These are phyloP conservation scores for Lodderomyces margitis DNA, from an alignment of 1,139 yeast species.

Conservation along the genomic window DNA sequence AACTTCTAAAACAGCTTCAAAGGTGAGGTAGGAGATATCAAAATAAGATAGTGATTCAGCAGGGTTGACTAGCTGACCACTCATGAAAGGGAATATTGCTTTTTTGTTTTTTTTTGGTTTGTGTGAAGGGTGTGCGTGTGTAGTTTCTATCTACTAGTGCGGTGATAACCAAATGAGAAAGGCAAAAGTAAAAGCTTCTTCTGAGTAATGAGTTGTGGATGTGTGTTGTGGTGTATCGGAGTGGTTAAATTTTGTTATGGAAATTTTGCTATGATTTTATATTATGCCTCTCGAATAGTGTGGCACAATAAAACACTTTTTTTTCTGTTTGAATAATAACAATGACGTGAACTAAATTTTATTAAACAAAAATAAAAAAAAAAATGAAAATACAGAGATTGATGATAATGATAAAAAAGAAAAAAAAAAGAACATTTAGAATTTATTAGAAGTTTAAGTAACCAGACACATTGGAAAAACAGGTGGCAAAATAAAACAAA, in stretches of 20 bases:
- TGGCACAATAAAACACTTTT: conserved; percentile 1
- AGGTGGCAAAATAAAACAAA: no score
- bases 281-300: neutral
- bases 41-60: conserved; percentile 41
- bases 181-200: neutral
- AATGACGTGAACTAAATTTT: neutral
- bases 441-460: no score
- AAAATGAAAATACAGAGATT: no score
- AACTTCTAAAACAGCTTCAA: conserved; percentile 78
- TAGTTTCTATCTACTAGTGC: neutral
- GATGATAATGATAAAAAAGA: no score
- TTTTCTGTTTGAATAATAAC: no score
- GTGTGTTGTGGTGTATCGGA: neutral
- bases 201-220: no score
- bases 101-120: neutral
- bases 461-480: no score
- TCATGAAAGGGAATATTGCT: neutral
- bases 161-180: neutral
- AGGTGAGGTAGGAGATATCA: conserved; percentile 61
- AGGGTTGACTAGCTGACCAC: conserved; percentile 9
- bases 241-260: neutral
- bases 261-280: neutral
- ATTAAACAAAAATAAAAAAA: neutral
- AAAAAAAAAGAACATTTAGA: no score
- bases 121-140: conserved; percentile 1